Percentiles rank a stretch among this genome's conserved stretches.
Evolutionary conservation across 164 flowering plant species (phyloP).

Genomic region (Umbilicus rupestris): DNA sequence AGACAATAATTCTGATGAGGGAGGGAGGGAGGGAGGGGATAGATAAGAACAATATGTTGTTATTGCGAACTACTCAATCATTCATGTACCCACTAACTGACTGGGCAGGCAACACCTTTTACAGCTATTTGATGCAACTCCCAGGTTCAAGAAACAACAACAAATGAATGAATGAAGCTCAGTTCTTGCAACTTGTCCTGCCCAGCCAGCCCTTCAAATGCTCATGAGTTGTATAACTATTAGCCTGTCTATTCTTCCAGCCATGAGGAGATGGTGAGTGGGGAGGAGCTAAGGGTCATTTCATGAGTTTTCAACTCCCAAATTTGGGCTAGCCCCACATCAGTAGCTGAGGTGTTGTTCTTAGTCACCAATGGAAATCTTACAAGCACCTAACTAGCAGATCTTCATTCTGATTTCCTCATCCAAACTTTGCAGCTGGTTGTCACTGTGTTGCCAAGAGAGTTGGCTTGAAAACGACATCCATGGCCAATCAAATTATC

Average conservation of each 20-base stretch:
- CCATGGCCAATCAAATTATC: neutral
- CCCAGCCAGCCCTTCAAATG: neutral
- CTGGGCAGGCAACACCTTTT: neutral
- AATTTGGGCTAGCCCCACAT: neutral
- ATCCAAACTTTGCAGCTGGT: constrained; percentile 4
- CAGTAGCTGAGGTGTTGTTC: neutral
- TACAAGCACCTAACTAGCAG: neutral
- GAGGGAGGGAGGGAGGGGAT: too few relatives aligned
- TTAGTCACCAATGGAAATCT: neutral
- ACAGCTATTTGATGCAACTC: neutral
- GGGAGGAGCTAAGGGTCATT: too few relatives aligned
- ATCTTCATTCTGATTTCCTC: constrained; percentile 3
- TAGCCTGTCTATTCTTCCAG: neutral
- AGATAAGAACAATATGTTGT: too few relatives aligned
- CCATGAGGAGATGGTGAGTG: neutral
- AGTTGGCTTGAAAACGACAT: neutral
- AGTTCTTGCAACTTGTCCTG: neutral
- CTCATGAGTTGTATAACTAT: neutral
- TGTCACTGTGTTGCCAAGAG: neutral
- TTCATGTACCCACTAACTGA: neutral
- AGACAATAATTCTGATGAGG: too few relatives aligned
- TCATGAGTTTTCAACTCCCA: too few relatives aligned
- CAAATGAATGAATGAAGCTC: constrained; percentile 1
- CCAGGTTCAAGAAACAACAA: constrained; percentile 4
- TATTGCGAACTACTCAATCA: too few relatives aligned